Evolutionary conservation across 345 rosid genomes (phyloP).

Genomic region (Acer negundo): DNA sequence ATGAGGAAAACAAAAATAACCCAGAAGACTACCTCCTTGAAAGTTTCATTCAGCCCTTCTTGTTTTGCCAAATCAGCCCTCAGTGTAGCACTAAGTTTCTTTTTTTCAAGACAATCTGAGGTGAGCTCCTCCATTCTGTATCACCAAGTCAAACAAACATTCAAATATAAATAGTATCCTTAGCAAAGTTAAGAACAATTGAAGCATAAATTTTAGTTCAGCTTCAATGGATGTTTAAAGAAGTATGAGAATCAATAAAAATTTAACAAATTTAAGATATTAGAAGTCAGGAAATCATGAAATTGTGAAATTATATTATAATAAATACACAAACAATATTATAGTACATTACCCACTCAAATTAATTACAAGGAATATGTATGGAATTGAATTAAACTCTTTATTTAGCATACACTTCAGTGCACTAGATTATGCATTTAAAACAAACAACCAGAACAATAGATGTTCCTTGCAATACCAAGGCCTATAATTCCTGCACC

Average conservation of each 20-base stretch:
- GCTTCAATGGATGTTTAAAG: neutral
- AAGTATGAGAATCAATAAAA: neutral
- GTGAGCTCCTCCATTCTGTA: slow-evolving; percentile 74
- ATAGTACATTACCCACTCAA: neutral
- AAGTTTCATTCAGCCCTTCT: slow-evolving; percentile 57
- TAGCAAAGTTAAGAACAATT: neutral
- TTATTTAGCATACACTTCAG: neutral
- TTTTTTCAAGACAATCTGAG: slow-evolving; percentile 57
- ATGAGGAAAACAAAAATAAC: slow-evolving; percentile 11
- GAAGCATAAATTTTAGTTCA: neutral
- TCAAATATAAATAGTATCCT: slow-evolving; percentile 9
- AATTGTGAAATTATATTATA: neutral
- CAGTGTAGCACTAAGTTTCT: slow-evolving; percentile 58
- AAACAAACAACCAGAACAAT: neutral
- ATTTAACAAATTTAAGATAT: neutral
- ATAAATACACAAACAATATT: neutral
- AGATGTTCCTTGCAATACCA: neutral
- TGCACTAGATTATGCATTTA: neutral
- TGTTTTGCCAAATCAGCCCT: slow-evolving; percentile 57
- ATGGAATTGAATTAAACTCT: neutral
- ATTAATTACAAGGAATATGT: neutral
- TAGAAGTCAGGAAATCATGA: neutral
- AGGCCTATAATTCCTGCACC: no score
- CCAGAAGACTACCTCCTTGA: slow-evolving; percentile 51
- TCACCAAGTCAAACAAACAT: slow-evolving; percentile 16